Evolutionary conservation across 495 filamentous ascomycete genomes (phyloP).

Genomic region (Apodospora peruviana): DNA sequence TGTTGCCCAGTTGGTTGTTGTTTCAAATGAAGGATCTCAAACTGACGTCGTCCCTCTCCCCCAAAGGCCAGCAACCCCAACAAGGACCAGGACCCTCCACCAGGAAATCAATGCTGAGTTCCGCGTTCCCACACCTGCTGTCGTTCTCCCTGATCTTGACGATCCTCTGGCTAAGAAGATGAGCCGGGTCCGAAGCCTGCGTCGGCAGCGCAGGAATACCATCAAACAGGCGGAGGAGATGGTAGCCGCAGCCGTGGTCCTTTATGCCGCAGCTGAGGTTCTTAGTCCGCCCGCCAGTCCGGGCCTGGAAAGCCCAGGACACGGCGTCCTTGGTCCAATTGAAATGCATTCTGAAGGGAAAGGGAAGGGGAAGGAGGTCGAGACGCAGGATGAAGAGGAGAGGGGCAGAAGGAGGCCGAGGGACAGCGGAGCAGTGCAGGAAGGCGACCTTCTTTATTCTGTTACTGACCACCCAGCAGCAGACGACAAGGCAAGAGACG

Average conservation of each 20-base stretch:
- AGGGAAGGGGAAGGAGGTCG: conserved; percentile 26
- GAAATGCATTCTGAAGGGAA: conserved; percentile 25
- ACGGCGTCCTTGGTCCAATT: conserved; percentile 20
- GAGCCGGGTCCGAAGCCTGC: conserved; percentile 31
- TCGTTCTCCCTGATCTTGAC: conserved; percentile 37
- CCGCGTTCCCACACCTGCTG: conserved; percentile 36
- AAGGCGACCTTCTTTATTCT: conserved; percentile 24
- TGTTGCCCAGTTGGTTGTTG: conserved; percentile 17
- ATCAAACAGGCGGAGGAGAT: conserved; percentile 39
- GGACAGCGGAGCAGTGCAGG: conserved; percentile 19
- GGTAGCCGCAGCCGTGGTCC: conserved; percentile 41
- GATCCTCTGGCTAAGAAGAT: conserved; percentile 36
- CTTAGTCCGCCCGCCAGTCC: conserved; percentile 32
- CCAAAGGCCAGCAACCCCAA: conserved; percentile 19
- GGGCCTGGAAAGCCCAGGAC: conserved; percentile 19
- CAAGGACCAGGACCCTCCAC: conserved; percentile 4
- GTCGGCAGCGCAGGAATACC: conserved; percentile 31
- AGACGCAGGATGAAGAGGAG: conserved; percentile 14
- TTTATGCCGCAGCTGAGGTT: conserved; percentile 38
- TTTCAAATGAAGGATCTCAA: conserved; percentile 22
- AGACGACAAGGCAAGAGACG: conserved; percentile 22
- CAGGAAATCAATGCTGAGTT: conserved; percentile 25
- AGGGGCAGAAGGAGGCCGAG: conserved; percentile 25
- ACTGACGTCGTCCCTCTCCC: conserved; percentile 29
- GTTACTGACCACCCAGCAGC: conserved; percentile 45